These are phyloP conservation scores for Pseudocercospora musae DNA, from an alignment of 2,329 filamentous ascomycete genomes.

Conservation along the genomic window DNA sequence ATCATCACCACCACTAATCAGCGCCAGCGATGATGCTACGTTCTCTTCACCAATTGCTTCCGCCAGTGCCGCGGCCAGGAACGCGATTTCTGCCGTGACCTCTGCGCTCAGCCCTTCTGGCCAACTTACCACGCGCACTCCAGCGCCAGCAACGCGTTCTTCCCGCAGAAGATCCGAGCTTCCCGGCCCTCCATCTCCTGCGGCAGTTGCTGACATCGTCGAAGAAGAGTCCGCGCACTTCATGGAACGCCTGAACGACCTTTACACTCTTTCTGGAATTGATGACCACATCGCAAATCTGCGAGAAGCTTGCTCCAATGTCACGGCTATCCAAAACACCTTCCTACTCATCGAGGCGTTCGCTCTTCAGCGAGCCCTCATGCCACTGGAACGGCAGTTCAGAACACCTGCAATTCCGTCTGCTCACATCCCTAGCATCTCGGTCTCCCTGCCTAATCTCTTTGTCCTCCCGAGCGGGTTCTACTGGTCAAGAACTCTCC, in stretches of 20 bases:
- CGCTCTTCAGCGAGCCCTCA: constrained; percentile 65
- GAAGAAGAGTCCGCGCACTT: constrained; percentile 67
- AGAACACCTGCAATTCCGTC: constrained; percentile 60
- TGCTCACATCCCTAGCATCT: constrained; percentile 40
- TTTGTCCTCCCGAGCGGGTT: constrained; percentile 70
- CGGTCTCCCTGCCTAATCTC: constrained; percentile 73
- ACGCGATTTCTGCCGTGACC: constrained; percentile 17
- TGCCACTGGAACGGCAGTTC: constrained; percentile 70
- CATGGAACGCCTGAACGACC: constrained; percentile 61
- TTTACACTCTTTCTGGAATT: constrained; percentile 65
- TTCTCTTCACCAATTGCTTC: constrained; percentile 20
- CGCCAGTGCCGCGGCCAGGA: constrained; percentile 13
- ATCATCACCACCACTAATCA: constrained; percentile 1
- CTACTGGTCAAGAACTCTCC: constrained; percentile 72
- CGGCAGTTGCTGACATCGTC: constrained; percentile 71
- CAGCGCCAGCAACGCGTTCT: constrained; percentile 23
- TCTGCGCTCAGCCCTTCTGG: constrained; percentile 20
- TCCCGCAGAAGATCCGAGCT: constrained; percentile 41
- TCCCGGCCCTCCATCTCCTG: constrained; percentile 66
- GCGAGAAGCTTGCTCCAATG: constrained; percentile 68
- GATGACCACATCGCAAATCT: constrained; percentile 62
- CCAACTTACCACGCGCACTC: constrained; percentile 29
- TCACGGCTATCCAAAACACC: constrained; percentile 67
- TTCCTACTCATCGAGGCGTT: constrained; percentile 68
- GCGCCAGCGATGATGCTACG: constrained; percentile 17